Conservation (phyloP, 768 basidiomycete species). For the Antrodiella citrinella region DNA sequence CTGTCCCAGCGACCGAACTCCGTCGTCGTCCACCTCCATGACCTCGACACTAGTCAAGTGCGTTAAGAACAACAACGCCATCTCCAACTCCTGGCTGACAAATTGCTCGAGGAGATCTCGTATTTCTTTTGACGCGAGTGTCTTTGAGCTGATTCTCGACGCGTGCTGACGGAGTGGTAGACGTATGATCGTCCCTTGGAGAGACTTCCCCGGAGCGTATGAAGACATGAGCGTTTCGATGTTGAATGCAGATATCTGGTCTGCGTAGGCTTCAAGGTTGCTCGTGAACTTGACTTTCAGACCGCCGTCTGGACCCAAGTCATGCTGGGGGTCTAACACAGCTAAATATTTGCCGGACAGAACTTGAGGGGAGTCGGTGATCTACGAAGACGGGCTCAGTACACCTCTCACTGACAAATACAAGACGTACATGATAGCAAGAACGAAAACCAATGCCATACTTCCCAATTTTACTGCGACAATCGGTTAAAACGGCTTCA, state of each 20-base stretch:
- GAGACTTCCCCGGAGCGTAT: conserved; percentile 17
- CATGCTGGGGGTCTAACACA: conserved; percentile 35
- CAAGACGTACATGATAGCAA: conserved; percentile 36
- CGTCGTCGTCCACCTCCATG: conserved; percentile 23
- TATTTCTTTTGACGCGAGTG: conserved; percentile 26
- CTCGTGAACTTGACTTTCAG: conserved; percentile 22
- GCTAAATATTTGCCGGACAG: conserved; percentile 32
- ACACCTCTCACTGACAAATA: not conserved
- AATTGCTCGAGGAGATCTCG: conserved; percentile 33
- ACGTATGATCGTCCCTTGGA: conserved; percentile 35
- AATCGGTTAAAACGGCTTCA: not conserved
- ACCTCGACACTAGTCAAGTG: conserved; percentile 34
- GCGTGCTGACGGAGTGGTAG: conserved; percentile 33
- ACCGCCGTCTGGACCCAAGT: conserved; percentile 23
- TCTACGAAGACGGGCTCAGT: conserved; percentile 21
- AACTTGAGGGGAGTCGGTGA: conserved; percentile 43
- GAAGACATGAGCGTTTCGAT: conserved; percentile 14
- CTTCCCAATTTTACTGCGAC: conserved; percentile 44
- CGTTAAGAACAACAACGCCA: conserved; percentile 35
- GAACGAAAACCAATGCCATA: conserved; percentile 45
- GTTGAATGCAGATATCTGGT: conserved; percentile 27
- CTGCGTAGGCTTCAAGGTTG: conserved; percentile 15
- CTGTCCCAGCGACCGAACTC: not conserved
- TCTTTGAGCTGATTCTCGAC: conserved; percentile 25
- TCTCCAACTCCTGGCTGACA: conserved; percentile 29